Evolutionary conservation across 345 rosid genomes (phyloP).

Genomic region (Gossypium stocksii): DNA sequence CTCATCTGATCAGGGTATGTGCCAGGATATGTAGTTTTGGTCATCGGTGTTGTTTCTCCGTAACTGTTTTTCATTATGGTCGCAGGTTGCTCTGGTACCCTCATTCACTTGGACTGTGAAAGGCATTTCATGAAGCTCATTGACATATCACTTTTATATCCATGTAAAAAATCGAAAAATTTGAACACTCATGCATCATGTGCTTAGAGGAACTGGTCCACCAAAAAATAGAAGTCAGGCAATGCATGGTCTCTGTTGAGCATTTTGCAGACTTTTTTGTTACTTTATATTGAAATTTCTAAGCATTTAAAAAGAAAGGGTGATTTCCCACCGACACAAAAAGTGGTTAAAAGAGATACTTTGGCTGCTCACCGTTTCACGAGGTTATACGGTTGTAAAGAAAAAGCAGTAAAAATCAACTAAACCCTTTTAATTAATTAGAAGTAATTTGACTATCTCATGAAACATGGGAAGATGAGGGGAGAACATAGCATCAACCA

Average conservation of each 20-base stretch:
- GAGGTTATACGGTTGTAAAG: background rate
- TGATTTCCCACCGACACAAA: too few relatives aligned
- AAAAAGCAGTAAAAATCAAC: background rate
- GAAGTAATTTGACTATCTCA: background rate
- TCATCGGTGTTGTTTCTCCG: constrained; percentile 64
- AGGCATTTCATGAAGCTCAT: background rate
- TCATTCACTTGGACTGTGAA: constrained; percentile 66
- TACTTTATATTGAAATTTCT: too few relatives aligned
- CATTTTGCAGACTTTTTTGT: too few relatives aligned
- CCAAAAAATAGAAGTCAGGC: too few relatives aligned
- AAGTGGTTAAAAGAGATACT: background rate
- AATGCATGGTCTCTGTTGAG: too few relatives aligned
- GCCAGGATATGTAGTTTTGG: constrained; percentile 49
- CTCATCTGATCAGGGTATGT: constrained; percentile 63
- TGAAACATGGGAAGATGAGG: background rate
- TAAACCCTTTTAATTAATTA: background rate
- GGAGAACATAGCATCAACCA: background rate
- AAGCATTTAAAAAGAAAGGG: too few relatives aligned
- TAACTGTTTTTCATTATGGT: constrained; percentile 53
- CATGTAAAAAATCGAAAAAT: too few relatives aligned
- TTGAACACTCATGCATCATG: too few relatives aligned
- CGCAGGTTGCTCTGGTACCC: constrained; percentile 42
- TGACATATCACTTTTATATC: too few relatives aligned
- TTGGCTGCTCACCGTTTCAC: background rate
- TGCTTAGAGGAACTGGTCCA: background rate